phyloP scores from a whole-genome alignment of 495 filamentous ascomycete species.

The Neurospora tetraspora region DNA sequence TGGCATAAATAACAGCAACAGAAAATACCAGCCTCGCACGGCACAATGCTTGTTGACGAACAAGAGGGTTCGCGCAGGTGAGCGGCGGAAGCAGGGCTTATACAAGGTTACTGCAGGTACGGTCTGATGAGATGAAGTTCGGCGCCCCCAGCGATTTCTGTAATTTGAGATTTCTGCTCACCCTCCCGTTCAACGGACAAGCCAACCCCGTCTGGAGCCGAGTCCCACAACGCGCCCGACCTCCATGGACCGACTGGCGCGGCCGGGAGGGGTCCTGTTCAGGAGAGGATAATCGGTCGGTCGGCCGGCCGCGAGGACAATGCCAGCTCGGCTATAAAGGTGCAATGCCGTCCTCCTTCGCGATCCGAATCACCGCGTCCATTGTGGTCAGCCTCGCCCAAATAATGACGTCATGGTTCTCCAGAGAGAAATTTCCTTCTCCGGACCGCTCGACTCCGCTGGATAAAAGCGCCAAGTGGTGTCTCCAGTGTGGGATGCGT shows the following conservation, averaged over 20 bases:
- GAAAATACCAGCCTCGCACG: neutral
- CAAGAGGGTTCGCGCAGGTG: neutral
- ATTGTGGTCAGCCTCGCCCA: neutral
- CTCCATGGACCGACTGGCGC: neutral
- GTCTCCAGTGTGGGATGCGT: neutral
- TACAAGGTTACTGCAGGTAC: neutral
- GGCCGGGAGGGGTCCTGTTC: neutral
- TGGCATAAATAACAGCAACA: neutral
- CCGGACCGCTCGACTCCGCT: neutral
- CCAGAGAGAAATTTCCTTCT: neutral
- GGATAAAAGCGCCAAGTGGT: neutral
- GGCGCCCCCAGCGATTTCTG: neutral
- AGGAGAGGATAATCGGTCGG: neutral
- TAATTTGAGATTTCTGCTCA: neutral
- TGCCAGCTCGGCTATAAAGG: neutral
- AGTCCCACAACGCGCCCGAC: neutral
- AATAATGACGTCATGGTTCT: neutral
- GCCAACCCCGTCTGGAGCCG: neutral
- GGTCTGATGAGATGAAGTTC: neutral
- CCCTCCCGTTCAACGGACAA: neutral
- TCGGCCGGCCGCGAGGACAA: neutral
- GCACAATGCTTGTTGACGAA: neutral
- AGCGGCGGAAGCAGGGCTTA: neutral
- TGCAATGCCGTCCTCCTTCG: neutral
- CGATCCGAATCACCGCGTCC: neutral